A percentile compares a stretch with the other conserved stretches of the same genome.
Evolutionary conservation across 306 rosid genomes (phyloP).

Genomic region (Sicyos baderoa): DNA sequence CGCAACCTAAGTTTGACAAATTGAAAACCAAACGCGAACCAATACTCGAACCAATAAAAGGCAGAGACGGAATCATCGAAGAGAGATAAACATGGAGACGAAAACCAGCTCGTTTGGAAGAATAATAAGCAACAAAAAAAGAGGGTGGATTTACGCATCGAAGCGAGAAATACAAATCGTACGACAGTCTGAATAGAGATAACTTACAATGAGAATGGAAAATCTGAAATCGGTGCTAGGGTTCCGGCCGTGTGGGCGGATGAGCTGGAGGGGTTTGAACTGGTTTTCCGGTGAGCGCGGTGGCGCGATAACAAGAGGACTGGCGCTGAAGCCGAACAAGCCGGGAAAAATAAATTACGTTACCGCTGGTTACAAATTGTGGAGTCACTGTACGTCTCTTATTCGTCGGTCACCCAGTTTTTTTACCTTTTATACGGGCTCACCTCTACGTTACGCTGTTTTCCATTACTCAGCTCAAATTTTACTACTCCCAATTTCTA

Average conservation of each 20-base stretch:
- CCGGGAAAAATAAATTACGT: constrained; percentile 3
- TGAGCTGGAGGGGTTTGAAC: background rate
- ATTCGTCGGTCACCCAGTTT: background rate
- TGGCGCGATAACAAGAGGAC: constrained; percentile 2
- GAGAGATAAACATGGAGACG: background rate
- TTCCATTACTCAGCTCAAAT: too few relatives aligned
- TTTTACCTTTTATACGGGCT: background rate
- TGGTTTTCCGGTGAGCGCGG: constrained; percentile 5
- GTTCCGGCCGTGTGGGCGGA: constrained; percentile 10
- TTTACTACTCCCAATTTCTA: too few relatives aligned
- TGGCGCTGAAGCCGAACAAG: background rate
- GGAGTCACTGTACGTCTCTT: constrained; percentile 7
- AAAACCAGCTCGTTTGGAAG: background rate
- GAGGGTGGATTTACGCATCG: background rate
- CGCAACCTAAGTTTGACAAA: constrained; percentile 2
- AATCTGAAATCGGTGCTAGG: background rate
- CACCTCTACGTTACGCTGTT: background rate
- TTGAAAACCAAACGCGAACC: background rate
- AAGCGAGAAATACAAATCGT: background rate
- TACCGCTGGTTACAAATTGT: constrained; percentile 2
- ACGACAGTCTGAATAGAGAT: background rate
- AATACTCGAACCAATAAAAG: background rate
- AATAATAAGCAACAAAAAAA: background rate
- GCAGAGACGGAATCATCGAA: background rate
- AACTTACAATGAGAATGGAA: constrained; percentile 7